Conservation (phyloP, 2,329 filamentous ascomycete species). For the Monilinia polystroma region DNA sequence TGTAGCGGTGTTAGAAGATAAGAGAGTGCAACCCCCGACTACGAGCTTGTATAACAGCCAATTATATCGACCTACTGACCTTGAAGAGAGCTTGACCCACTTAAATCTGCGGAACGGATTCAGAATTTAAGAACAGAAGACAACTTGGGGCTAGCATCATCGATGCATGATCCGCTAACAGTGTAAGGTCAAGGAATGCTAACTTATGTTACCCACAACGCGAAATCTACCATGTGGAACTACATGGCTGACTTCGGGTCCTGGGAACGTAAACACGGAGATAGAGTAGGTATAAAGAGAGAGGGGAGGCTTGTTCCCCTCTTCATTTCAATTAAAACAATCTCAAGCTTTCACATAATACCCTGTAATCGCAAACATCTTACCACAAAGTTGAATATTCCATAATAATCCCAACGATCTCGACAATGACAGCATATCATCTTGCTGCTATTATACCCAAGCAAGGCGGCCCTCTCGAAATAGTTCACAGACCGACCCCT, state of each 20-base stretch:
- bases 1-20: background rate
- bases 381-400: background rate
- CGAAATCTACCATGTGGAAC: background rate
- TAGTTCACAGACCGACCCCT: conserved; percentile 36
- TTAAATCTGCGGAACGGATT: background rate
- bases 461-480: background rate
- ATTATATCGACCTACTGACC: background rate
- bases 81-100: background rate
- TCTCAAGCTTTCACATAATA: background rate
- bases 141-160: background rate
- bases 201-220: background rate
- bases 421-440: conserved; percentile 7
- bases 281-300: conserved; percentile 5
- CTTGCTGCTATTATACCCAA: conserved; percentile 15
- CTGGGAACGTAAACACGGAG: background rate
- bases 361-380: background rate
- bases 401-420: background rate
- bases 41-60: background rate
- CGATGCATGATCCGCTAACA: background rate
- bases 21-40: background rate
- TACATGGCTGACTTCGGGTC: background rate
- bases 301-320: background rate
- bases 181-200: background rate
- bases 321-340: background rate
- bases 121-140: background rate